Base-by-base conservation (phyloP, 2,329 filamentous ascomycete genomes). In the Davidsoniella australis region DNA sequence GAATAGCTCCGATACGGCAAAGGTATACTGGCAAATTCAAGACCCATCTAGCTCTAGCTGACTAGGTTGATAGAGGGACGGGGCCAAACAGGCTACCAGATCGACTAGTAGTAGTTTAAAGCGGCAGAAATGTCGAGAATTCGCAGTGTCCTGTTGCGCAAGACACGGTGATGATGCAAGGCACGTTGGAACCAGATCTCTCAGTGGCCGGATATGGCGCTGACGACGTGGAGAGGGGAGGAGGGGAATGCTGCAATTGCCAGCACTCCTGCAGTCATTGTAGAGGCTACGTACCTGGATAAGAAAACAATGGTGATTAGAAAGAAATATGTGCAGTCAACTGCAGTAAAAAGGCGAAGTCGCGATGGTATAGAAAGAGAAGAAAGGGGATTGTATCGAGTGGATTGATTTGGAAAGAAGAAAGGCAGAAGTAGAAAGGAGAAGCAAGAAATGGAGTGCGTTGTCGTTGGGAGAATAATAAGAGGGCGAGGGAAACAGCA, bases 311-410 rank as follows among this genome's bases (percentile, higher is more conserved):
- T 40, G 18, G 47, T 38, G 20, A 53, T 53, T 53, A 53, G 33
- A 48, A 53, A 49, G 43, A 18, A 49, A 49, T 53, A 49, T 37
- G 36, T 37, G 51, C 47, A 53, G 51, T 49, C 47, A 53, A 53
- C 47, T 53, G 51, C 51, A 47, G 26, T 33, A 33, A 43, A 47
- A 46, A 47, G 40, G 41, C 45, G 44, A 42, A 46, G 43, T 49
- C 43, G 47, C 40, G 47, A 48, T 38, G 29, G 47, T 42, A 46
- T 18, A 45, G 43, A 52, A 48, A 43, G 36, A 47, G 44, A 47
- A 47, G 26, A 46, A 44, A 40, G 29, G 29, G 29, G 29, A 9
- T 33, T 33, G 29, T 33, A 12, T 33, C 12, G 29, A 33, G 44
- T 20, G 17, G 16, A 20, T 37, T 9, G 17, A 20, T 38, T 37